phyloP scores from a whole-genome alignment of 176 grass and related monocot genomes.

The Poa pratensis region DNA sequence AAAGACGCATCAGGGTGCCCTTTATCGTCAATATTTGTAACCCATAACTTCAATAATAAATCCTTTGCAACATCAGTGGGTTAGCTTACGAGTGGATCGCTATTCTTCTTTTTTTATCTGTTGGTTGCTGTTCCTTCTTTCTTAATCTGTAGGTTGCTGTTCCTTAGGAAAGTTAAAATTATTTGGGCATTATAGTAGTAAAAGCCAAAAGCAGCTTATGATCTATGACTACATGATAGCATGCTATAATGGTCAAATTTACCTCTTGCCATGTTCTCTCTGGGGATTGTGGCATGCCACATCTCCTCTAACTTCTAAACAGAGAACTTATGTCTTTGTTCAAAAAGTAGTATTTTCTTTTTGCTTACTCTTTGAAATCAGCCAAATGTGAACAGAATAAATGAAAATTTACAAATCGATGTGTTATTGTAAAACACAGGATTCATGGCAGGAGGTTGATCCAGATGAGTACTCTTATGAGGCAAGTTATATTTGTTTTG shows the following conservation, averaged over 20 bases:
- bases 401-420: constrained; percentile 11
- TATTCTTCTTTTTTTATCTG: background rate
- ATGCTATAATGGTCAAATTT: constrained; percentile 15
- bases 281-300: constrained; percentile 10
- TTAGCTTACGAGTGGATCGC: background rate
- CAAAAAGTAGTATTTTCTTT: background rate
- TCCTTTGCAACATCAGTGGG: background rate
- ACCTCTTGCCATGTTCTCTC: background rate
- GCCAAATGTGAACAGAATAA: background rate
- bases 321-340: constrained; percentile 29
- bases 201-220: background rate
- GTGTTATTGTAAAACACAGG: constrained; percentile 59
- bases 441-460: constrained; percentile 98
- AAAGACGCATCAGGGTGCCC: background rate
- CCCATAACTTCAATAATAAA: background rate
- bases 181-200: background rate
- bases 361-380: constrained; percentile 14
- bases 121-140: background rate
- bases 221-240: background rate
- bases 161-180: background rate
- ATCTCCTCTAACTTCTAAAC: background rate
- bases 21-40: background rate
- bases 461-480: constrained; percentile 95
- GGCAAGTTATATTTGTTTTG: constrained; percentile 49
- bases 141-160: background rate